Conservation (phyloP, 305 asterid species). For the Plantago rigida region DNA sequence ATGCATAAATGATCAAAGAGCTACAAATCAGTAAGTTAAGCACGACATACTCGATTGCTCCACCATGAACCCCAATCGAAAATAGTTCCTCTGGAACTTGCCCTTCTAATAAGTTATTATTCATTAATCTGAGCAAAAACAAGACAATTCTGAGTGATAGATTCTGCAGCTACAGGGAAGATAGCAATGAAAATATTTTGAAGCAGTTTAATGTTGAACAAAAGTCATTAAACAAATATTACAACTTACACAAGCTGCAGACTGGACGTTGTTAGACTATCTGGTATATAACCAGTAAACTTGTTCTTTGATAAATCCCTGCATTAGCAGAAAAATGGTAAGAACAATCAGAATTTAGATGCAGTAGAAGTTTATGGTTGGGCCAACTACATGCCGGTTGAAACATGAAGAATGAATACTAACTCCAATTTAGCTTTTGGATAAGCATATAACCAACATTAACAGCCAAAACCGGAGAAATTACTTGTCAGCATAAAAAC, state of each 20-base stretch:
- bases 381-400: too few species aligned
- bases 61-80: constrained; percentile 90
- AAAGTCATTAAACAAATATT: constrained; percentile 6
- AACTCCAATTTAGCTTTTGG: neutral
- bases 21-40: constrained; percentile 2
- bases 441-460: neutral
- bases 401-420: neutral
- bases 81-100: constrained; percentile 74
- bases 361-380: too few species aligned
- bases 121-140: constrained; percentile 47
- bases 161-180: neutral
- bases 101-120: constrained; percentile 66
- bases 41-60: constrained; percentile 76
- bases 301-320: constrained; percentile 87
- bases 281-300: constrained; percentile 71
- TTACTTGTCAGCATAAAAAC: too few species aligned
- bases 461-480: too few species aligned
- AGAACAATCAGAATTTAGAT: neutral
- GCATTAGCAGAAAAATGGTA: constrained; percentile 28
- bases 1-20: neutral
- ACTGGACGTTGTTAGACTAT: constrained; percentile 60
- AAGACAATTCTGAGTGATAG: neutral
- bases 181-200: too few species aligned
- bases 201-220: too few species aligned
- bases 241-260: constrained; percentile 77